Base-by-base conservation (phyloP, 2,329 filamentous ascomycete genomes). In the Fusarium sublunatum region DNA sequence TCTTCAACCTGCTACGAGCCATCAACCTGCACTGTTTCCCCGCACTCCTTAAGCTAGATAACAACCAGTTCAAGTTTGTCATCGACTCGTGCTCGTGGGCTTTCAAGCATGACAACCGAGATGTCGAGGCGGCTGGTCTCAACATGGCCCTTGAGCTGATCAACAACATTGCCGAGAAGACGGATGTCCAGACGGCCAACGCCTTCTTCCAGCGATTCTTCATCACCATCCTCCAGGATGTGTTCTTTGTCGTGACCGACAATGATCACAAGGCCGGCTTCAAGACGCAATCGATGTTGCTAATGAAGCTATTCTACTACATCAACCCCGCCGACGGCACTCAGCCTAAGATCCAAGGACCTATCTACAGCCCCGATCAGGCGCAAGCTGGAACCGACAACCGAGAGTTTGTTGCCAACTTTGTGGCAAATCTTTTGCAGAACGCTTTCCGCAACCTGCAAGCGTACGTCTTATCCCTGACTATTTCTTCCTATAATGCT, bases 21-120 rank as follows among this genome's bases (percentile, higher is more conserved):
- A 98, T 99, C 80, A 99, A 99, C 77, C 81, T 98, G 43, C 92
- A 96, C 76, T 99, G 95, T 79, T 99, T 99, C 88, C 92, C 92
- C 43, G 88, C 95, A 1, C 85, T 99, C 22, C 84, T 99, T 67
- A 96, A 96, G 78, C 88, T 99, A 31, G 94, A 99, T 75, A 94
- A 92, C 72, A 88, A 92, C 58, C 95, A 97, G 74, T 99, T 99
- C 87, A 99, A 99, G 81, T 96, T 98, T 74, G 93, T 99, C 71
- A 98, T 99, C 68, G 95, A 99, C 77, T 96, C 94, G 32, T 99
- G 96, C 83, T 93, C 98, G 85, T 99, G 95, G 96, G 95, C 96
- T n/a, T 97, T 94, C 82, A 99, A 99, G 83, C 95, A 99, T 78
- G 95, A 99, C 81, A 99, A 99, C 79, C 91, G 95, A 59, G 93